Base-by-base conservation (phyloP, 768 basidiomycete species). In the Pleurotus citrinopileatus region DNA sequence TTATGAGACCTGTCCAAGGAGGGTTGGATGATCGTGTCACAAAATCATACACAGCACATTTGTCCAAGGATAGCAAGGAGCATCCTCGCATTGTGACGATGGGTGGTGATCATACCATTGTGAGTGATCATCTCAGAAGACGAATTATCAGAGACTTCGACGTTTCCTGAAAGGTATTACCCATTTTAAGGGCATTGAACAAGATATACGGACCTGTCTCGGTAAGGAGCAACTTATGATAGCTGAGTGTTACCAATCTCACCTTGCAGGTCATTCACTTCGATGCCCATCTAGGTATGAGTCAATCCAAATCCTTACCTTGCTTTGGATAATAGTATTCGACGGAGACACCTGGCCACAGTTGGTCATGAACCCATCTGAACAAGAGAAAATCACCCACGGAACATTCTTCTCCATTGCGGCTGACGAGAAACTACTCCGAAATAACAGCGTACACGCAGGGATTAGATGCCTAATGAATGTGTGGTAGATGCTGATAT, bases 21-120 rank as follows among this genome's bases (percentile, higher is more conserved):
- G 65, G 60, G 25, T 55, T 53, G 22, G n/a, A 42, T 42, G 20
- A 42, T 34, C 32, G 32, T n/a, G n/a, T 10, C 8, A 53, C 57
- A 36, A 65, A 55, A 27, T 56, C 42, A 19, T 57, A 62, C 6
- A 73, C 71, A 1, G 56, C 67, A 3, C 54, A 60, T 15, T 68
- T 82, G 27, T 73, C 80, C 1, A 73, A 69, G 54, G 83, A 87
- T 59, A 80, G 80, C 3, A 71, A 71, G 52, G 77, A 79, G 57
- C 85, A 87, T 61, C 87, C 88, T 1, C 71, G 82, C 27, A 76
- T 89, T 13, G 62, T 89, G 50, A 78, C 81, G 60, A 64, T 84
- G 8, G 87, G 88, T 1, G 87, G 88, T 1, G 88, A 89, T 61
- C 87, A 89, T 65, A 85, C 86, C 4, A 82, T 88, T 52, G 86